These are phyloP conservation scores for Nymphaea colorata DNA, from an alignment of 164 flowering plant species.

Conservation along the genomic window DNA sequence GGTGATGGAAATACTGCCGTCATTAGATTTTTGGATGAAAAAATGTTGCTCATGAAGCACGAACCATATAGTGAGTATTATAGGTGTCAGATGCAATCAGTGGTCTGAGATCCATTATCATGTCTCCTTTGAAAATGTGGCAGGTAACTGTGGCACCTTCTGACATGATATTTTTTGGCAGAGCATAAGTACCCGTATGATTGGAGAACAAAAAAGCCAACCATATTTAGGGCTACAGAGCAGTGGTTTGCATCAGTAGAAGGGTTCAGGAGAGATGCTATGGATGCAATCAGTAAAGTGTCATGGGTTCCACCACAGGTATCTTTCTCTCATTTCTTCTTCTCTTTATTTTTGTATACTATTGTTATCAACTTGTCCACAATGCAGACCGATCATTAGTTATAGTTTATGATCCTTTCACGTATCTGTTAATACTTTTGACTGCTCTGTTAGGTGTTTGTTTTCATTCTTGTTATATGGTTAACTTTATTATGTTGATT, in stretches of 20 bases:
- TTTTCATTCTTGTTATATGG: neutral
- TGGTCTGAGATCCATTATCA: neutral
- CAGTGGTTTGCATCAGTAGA: conserved; percentile 99
- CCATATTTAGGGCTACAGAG: conserved; percentile 96
- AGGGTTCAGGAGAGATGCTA: conserved; percentile 76
- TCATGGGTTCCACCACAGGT: conserved; percentile 93
- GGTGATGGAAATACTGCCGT: conserved; percentile 86
- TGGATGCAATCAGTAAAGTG: conserved; percentile 70
- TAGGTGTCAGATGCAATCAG: neutral
- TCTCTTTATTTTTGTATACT: too few species aligned
- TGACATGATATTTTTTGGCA: conserved; percentile 11
- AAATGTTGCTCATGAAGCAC: conserved; percentile 53
- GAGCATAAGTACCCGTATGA: conserved; percentile 98
- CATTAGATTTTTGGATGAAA: conserved; percentile 59
- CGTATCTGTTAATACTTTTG: neutral
- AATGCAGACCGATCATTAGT: too few species aligned
- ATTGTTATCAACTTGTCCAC: too few species aligned
- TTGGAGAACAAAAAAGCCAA: conserved; percentile 99
- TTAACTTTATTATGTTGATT: neutral
- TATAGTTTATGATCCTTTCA: too few species aligned
- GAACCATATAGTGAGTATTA: conserved; percentile 78
- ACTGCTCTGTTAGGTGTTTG: neutral
- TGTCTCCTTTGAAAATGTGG: neutral
- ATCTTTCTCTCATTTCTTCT: neutral
- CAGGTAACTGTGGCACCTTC: too few species aligned